Conservation (phyloP, 2,329 filamentous ascomycete species). For the Sphaerulina populicola region DNA sequence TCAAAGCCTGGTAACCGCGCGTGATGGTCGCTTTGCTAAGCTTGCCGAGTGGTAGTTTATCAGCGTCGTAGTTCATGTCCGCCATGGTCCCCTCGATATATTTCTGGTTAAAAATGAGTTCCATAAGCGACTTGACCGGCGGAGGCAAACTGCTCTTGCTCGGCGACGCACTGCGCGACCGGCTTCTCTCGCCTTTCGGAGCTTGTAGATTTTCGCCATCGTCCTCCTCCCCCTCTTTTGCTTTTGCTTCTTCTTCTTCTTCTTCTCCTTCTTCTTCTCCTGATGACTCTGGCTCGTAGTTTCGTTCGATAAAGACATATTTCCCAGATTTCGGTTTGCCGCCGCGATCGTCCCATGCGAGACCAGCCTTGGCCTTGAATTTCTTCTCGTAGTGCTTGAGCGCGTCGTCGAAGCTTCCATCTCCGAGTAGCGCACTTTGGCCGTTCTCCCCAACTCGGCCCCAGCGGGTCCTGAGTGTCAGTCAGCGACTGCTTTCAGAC, state of each 20-base stretch:
- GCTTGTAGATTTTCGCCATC: constrained; percentile 12
- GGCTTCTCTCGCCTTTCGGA: background rate
- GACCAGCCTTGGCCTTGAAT: constrained; percentile 50
- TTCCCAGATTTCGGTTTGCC: constrained; percentile 52
- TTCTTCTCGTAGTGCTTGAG: constrained; percentile 45
- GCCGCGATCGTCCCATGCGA: constrained; percentile 44
- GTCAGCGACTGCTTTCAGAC: too few relatives aligned
- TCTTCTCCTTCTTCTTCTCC: constrained; percentile 38
- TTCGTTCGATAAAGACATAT: constrained; percentile 73
- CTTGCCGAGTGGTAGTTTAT: constrained; percentile 76
- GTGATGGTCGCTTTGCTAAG: constrained; percentile 70
- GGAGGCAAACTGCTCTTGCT: constrained; percentile 50
- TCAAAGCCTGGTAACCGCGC: constrained; percentile 66
- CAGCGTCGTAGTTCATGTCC: constrained; percentile 60
- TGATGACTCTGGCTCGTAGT: constrained; percentile 63
- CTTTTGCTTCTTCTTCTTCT: too few relatives aligned
- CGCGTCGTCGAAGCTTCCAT: constrained; percentile 35
- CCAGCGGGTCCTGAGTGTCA: constrained; percentile 55
- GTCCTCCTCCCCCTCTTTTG: constrained; percentile 36
- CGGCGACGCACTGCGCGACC: constrained; percentile 20
- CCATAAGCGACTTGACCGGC: constrained; percentile 60
- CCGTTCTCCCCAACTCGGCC: constrained; percentile 60
- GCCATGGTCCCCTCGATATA: constrained; percentile 54
- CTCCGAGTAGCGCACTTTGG: constrained; percentile 37
- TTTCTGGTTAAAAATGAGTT: constrained; percentile 73